Base-by-base conservation (phyloP, 1,284 basidiomycete genomes). In the Puccinia brachypodii region DNA sequence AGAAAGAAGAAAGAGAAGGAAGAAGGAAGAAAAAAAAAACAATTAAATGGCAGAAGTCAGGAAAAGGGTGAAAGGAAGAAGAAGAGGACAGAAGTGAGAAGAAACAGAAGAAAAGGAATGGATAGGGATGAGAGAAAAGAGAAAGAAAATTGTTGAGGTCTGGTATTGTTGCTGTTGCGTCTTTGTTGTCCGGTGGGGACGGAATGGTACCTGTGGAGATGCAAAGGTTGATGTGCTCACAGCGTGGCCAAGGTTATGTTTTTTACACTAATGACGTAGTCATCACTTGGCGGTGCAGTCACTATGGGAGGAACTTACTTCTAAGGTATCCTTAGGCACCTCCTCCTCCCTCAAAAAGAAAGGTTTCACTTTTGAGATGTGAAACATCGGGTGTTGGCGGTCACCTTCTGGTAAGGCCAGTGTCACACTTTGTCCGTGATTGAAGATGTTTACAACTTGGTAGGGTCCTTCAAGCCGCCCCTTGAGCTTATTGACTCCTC, bases 221-320 rank as follows among this genome's bases (percentile, higher is more conserved):
- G 19, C n/a, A 16, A 38, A 68, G 42, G 3, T 9, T 68, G 3
- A 22, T 25, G 68, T 71, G 68, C 68, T 71, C 68, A 71, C 68
- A 44, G 68, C 36, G 38, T 71, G 68, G 68, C 36, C 68, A 36
- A 71, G 68, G 68, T 71, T 7, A 44, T 71, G 68, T 31, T 42
- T 42, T 50, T 9, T 9, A 14, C 11, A 13, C 9, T 14, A 19
- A 22, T 13, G 68, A 31, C 8, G 56, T 31, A 53, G 50, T 13
- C 14, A 58, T 6, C n/a, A 3, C n/a, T 58, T 14, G 56, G 56
- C 13, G 56, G 56, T 58, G 56, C 56, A 58, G 8, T 8, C 7
- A 28, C 25, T 28, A 58, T 58, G 56, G 7, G 56, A 28, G n/a
- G 56, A 58, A 58, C 56, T 58, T 58, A 58, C 56, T 58, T 56